Evolutionary conservation across 2,329 filamentous ascomycete species (phyloP), one percentile per base, ranked within the genome.

Genomic region (Amylocarpus encephaloides): DNA sequence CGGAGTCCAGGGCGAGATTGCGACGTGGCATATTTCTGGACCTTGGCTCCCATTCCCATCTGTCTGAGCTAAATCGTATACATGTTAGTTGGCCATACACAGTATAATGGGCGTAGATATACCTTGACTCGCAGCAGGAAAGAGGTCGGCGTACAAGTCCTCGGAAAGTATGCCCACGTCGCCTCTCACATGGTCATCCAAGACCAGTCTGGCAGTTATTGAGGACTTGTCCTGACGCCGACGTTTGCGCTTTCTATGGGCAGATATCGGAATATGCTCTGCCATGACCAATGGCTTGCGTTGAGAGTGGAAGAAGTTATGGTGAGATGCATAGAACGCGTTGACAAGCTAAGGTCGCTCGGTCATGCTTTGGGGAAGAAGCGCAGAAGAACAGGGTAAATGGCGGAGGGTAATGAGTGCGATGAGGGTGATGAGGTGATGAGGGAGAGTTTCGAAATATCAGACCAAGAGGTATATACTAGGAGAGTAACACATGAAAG

Each of bases 151-250:
- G 62, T 91, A 89, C 46, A 98, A 76, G 67, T 95, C 89, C 62
- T 89, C 85, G 11, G 92, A 95, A 47, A 97, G 70, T 57, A 93
- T 79, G 56, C 90, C 93, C 54, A 91, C 78, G 65, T 95, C 88
- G 47, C 88, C 88, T 69, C 85, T 88, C 62, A 95, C 76, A 67
- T 86, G 85, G 65, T 90, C 86, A 68, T 95, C 90, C 50, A 96
- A 80, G 34, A 94, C 78, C 45, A 97, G 75, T 51, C 86, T 83
- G 50, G 89, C 91, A 51, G 87, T 78, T 51, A 95, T 76, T 39
- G 91, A 78, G 6, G 86, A 78, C 67, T 87, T 90, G 67, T 93
- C 81, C 58, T 80, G 74, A 45, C 80, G 74, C 56, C 80, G 73
- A 51, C 78, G 71, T 49, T 71, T 71, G 51, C 71, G 71, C 63